Percentiles rank a stretch among this genome's conserved stretches.
Evolutionary conservation across 192 early-diverging fungal genomes (phyloP).

Genomic region (Linnemannia hyalina): DNA sequence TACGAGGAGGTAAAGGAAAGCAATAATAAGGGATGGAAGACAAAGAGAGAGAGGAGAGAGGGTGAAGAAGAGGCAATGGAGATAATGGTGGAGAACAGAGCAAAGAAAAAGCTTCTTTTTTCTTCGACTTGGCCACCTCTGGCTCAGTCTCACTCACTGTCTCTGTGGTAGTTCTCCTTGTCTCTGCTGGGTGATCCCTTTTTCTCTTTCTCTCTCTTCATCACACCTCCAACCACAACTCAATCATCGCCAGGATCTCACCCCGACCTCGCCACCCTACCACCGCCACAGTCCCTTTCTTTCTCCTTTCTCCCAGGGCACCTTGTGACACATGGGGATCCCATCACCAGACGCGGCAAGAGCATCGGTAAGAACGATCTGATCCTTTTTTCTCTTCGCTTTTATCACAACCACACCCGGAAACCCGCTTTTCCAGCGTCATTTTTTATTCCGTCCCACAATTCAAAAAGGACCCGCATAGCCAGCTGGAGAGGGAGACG

Average conservation of each 20-base stretch:
- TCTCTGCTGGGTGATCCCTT: too few relatives aligned
- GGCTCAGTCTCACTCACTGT: not conserved
- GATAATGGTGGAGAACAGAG: not conserved
- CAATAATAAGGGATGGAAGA: not conserved
- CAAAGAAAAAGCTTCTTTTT: not conserved
- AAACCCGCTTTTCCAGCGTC: not conserved
- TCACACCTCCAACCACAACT: not conserved
- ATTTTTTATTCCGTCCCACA: not conserved
- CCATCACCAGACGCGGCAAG: constrained; percentile 36
- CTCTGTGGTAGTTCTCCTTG: not conserved
- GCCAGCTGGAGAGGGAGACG: not conserved
- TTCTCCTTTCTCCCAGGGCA: not conserved
- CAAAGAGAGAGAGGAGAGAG: not conserved
- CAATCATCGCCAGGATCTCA: not conserved
- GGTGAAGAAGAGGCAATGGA: not conserved
- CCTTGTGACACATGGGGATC: not conserved
- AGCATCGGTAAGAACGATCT: constrained; percentile 28
- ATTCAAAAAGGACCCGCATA: not conserved
- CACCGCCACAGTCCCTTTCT: not conserved
- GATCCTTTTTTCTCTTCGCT: not conserved
- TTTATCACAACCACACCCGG: too few relatives aligned
- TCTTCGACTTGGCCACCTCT: too few relatives aligned
- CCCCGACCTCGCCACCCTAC: not conserved
- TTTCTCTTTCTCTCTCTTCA: too few relatives aligned
- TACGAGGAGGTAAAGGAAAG: too few relatives aligned